Evolutionary conservation across 768 basidiomycete genomes (phyloP), one percentile per base, ranked within the genome.

Genomic region (Termitomyces sp.): DNA sequence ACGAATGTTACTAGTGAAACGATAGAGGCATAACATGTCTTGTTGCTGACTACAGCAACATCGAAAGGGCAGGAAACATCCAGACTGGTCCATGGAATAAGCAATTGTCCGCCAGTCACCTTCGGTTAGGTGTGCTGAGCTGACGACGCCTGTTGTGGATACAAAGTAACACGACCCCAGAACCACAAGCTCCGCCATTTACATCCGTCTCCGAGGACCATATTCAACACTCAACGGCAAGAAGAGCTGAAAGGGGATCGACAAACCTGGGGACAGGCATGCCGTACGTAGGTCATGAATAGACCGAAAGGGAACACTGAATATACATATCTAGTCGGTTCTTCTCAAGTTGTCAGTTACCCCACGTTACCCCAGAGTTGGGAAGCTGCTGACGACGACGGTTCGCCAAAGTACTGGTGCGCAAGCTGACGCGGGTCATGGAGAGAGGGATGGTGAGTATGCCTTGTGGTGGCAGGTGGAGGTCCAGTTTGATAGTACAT

Each of bases 351-450:
- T 11, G 23, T 42, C 12, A 18, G 27, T 64, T 61, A 73, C 27
- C 72, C 70, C 50, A 56, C 66, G 52, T 69, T 70, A 27, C 70
- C 63, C 74, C 73, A 74, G 9, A 68, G 44, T 50, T 72, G 72
- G 10, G 72, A 66, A 36, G 53, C 46, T 15, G 29, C 13, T 15
- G 52, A 48, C 12, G 47, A 29, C 54, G 71, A 65, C 3, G 68
- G 52, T 6, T 70, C 67, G 9, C 67, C 60, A 18, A 64, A 46
- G 43, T 65, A 67, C 35, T 64, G 61, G 11, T 68, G 66, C 44
- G 55, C 49, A 23, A 67, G 43, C 18, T 54, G 53, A 23, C 68
- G 63, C 40, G 69, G 58, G 40, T 70, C 68, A 45, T 68, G 63
- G 25, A 70, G 61, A 29, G 73, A 67, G 3, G 64, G 41, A 29